These are phyloP conservation scores for Rhododendron griersonianum DNA, from an alignment of 148 eudicot species.

Conservation along the genomic window DNA sequence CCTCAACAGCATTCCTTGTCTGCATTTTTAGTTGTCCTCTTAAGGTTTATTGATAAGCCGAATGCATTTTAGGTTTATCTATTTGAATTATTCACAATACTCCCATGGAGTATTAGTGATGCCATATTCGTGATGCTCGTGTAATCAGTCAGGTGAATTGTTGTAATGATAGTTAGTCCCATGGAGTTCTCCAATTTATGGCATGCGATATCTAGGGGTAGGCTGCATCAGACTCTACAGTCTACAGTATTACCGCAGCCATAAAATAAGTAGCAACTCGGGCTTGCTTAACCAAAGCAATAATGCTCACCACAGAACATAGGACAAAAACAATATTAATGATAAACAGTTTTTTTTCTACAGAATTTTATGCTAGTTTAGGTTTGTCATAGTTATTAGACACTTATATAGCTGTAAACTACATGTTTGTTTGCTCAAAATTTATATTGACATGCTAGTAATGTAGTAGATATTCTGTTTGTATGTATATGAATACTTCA, in stretches of 20 bases:
- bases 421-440: background rate
- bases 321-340: background rate
- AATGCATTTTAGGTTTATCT: background rate
- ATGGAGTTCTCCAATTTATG: background rate
- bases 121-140: background rate
- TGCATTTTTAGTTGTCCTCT: background rate
- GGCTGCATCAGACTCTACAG: background rate
- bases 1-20: background rate
- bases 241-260: background rate
- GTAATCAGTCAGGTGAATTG: background rate
- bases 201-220: background rate
- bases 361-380: background rate
- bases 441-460: background rate
- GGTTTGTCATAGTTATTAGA: background rate
- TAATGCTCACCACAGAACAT: background rate
- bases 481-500: background rate
- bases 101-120: background rate
- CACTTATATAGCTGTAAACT: background rate
- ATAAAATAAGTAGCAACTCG: background rate
- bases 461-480: background rate
- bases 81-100: background rate
- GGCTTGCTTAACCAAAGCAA: background rate
- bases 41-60: background rate
- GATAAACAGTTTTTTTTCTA: background rate
- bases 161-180: background rate